Conservation (phyloP, 106 monocot genomes). For the Dendrobium nobile region DNA sequence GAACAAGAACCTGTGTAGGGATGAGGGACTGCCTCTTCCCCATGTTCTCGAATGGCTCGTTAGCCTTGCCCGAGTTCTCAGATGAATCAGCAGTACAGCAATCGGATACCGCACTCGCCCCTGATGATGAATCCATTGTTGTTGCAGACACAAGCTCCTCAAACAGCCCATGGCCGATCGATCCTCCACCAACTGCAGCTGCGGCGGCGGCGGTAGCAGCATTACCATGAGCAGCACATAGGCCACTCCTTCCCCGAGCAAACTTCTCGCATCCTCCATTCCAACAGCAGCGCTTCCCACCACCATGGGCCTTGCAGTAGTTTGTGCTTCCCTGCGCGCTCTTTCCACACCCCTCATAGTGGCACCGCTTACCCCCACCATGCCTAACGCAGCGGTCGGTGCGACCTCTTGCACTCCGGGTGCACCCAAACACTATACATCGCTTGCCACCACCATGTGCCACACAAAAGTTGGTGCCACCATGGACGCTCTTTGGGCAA, state of each 20-base stretch:
- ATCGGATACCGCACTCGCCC: slow-evolving; percentile 46
- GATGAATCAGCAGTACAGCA: slow-evolving; percentile 27
- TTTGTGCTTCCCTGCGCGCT: slow-evolving; percentile 96
- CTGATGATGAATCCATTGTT: slow-evolving; percentile 30
- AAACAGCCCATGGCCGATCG: slow-evolving; percentile 20
- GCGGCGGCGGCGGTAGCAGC: slow-evolving; percentile 16
- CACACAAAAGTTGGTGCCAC: slow-evolving; percentile 88
- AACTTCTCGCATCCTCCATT: slow-evolving; percentile 76
- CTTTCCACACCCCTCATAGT: slow-evolving; percentile 57
- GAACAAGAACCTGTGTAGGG: too few relatives aligned
- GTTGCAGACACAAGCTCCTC: slow-evolving; percentile 41
- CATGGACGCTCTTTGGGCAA: slow-evolving; percentile 95
- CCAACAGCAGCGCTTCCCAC: slow-evolving; percentile 77
- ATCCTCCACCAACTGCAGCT: not conserved
- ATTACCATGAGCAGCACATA: slow-evolving; percentile 77
- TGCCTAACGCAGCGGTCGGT: slow-evolving; percentile 88
- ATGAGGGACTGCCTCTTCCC: slow-evolving; percentile 26
- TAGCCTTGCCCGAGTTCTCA: slow-evolving; percentile 16
- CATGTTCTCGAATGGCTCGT: slow-evolving; percentile 1
- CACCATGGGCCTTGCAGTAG: slow-evolving; percentile 98
- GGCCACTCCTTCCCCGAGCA: slow-evolving; percentile 81
- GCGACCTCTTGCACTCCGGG: slow-evolving; percentile 82
- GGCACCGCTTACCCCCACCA: slow-evolving; percentile 93
- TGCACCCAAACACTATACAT: slow-evolving; percentile 57
- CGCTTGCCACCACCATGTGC: slow-evolving; percentile 97